These are phyloP conservation scores for Hansenula lynferdii DNA, from an alignment of 1,139 yeast species.

Conservation along the genomic window DNA sequence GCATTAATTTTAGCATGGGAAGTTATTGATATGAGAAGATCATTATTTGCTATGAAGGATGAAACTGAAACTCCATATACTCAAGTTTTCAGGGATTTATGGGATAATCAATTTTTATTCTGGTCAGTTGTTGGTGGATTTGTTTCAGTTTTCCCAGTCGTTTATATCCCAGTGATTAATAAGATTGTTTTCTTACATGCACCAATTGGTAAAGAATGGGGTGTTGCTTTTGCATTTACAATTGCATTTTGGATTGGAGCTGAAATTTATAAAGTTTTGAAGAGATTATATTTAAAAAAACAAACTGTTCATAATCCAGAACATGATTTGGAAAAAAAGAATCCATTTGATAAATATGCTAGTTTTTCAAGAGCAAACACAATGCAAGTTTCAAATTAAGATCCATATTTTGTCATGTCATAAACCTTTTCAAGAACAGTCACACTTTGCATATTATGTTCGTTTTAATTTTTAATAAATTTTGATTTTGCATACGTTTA, in stretches of 20 bases:
- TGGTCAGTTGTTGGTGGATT: conserved; percentile 80
- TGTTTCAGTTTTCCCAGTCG: conserved; percentile 71
- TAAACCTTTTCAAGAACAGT: too few relatives aligned
- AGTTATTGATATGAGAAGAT: conserved; percentile 70
- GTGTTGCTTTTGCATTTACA: conserved; percentile 63
- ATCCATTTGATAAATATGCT: conserved; percentile 61
- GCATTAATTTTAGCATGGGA: conserved; percentile 88
- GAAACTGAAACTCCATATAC: conserved; percentile 58
- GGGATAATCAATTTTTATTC: conserved; percentile 74
- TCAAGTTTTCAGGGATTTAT: conserved; percentile 57
- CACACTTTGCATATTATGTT: too few relatives aligned
- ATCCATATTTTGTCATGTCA: too few relatives aligned
- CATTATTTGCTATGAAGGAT: conserved; percentile 73
- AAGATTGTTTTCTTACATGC: conserved; percentile 70
- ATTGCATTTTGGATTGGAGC: conserved; percentile 53
- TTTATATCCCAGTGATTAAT: conserved; percentile 86
- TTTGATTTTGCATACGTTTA: too few relatives aligned
- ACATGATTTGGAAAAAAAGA: conserved; percentile 53
- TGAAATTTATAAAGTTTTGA: conserved; percentile 64
- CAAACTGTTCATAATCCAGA: conserved; percentile 51
- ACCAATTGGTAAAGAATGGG: conserved; percentile 83
- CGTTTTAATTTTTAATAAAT: too few relatives aligned
- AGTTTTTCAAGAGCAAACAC: conserved; percentile 43
- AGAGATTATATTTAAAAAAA: conserved; percentile 51
- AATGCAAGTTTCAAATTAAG: too few relatives aligned